phyloP scores from a whole-genome alignment of 2,329 filamentous ascomycete genomes.

The Aureobasidium vineae region DNA sequence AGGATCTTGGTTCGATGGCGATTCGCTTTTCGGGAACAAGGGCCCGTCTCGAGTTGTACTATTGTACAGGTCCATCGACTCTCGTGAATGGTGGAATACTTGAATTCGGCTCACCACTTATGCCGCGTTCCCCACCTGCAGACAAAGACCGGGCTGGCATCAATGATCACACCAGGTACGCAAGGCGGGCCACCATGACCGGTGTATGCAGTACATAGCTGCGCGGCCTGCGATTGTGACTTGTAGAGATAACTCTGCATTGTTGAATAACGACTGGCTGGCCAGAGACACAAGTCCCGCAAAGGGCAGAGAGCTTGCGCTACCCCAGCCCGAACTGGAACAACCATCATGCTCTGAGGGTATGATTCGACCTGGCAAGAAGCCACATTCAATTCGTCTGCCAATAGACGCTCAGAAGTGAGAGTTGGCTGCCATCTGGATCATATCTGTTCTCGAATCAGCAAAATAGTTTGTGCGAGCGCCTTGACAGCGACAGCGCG shows the following conservation, averaged over 20 bases:
- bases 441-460: conserved; percentile 9
- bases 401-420: not conserved
- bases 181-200: not conserved
- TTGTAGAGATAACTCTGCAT: not conserved
- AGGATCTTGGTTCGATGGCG: not conserved
- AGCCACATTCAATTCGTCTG: not conserved
- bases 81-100: not conserved
- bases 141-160: not conserved
- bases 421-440: not conserved
- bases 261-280: conserved; percentile 9
- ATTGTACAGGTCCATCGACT: conserved; percentile 7
- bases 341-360: not conserved
- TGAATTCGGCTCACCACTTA: conserved; percentile 18
- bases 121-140: conserved; percentile 13
- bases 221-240: not conserved
- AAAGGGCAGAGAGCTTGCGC: not conserved
- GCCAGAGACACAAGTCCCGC: not conserved
- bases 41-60: not conserved
- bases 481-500: conserved; percentile 8
- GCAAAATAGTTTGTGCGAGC: conserved; percentile 15
- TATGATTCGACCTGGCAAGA: not conserved
- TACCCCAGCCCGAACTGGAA: not conserved
- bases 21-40: not conserved
- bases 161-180: not conserved
- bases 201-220: not conserved